Evolutionary conservation across 148 eudicot species (phyloP), one percentile per base, ranked within the genome.

Genomic region (Pouteria glomerata): DNA sequence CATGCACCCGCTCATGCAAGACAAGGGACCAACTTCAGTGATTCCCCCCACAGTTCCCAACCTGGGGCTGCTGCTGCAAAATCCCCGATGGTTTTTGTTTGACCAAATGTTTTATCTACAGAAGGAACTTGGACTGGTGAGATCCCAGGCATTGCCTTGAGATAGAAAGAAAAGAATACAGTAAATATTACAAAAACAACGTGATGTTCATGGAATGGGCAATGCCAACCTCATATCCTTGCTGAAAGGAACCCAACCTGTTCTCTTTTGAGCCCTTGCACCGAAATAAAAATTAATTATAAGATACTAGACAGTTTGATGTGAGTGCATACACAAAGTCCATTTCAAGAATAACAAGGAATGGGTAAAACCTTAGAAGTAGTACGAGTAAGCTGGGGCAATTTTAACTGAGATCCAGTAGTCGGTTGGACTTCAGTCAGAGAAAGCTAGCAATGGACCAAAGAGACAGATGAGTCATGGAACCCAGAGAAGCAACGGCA

Each of bases 211-310:
- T 39, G n/a, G 45, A 19, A 77, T 27, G 23, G 23, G 11, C 33
- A 30, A 51, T 63, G 41, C 86, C 80, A 80, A 93, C 95, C 82
- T 81, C 81, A 72, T 68, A 77, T 71, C 74, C 78, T 74, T 76
- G 85, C 61, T 75, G 80, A 66, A 78, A 77, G 8, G 76, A 77
- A 63, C 78, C 82, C 80, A 85, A 76, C 82, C 88, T 86, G 41
- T 93, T 93, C 86, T 93, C 98, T 93, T 93, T 93, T 77, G 90
- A 82, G 57, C 88, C 91, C 98, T 90, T 83, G 52, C 69, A 79
- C 55, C 66, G 83, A 76, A 82, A 77, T 63, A 73, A 58, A 63
- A 12, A 53, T 21, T 74, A 39, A 81, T 55, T 80, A 85, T 81
- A 74, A 72, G 67, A 71, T 48, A 55, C 60, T 41, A 68, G 57